Evolutionary conservation across 1,139 yeast species (phyloP), one percentile per base, ranked within the genome.

Genomic region (Zygosaccharomyces sapae): DNA sequence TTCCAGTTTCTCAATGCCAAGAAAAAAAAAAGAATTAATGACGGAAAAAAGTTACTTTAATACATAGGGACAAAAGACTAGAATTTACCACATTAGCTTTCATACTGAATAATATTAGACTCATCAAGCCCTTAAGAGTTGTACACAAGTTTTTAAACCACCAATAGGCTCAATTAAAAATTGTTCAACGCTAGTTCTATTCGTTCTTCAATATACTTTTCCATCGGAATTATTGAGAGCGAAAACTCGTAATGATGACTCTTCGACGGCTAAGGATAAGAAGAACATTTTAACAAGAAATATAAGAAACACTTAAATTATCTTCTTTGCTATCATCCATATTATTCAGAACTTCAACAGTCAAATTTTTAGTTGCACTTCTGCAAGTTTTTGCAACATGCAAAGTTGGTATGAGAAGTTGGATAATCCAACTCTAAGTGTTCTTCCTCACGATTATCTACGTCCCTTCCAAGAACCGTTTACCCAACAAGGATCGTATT

Each of bases 381-480:
- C 25, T 13, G 38, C 19, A 29, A 16, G 29, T 16, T n/a, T n/a
- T 12, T 12, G 13, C 35, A 4, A 13, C 39, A 37, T 47, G 46
- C 38, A 46, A 29, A 77, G 38, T 77, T 89, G 96, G 96, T 71
- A 79, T 41, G 68, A 75, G 45, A 74, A 79, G 54, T 76, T 89
- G 66, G 86, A 84, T 55, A 84, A 79, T 59, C 90, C 95, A 42
- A 88, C 97, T 2, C 73, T 89, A 49, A 86, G 95, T 47, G 87
- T 84, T 22, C 74, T 90, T 48, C 97, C 97, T 10, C 86, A 85
- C 56, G 97, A 90, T 66, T 90, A 77, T 66, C 80, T 86, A 54
- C 81, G 85, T 62, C 95, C 96, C 1, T 71, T 81, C 10, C 80
- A 80, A 50, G 81, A 81, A 54, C 80, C 80, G 54, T 75, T 83